Percentiles rank a stretch among this genome's conserved stretches.
phyloP scores from a whole-genome alignment of 768 basidiomycete species.

The Cytidiella melzeri region DNA sequence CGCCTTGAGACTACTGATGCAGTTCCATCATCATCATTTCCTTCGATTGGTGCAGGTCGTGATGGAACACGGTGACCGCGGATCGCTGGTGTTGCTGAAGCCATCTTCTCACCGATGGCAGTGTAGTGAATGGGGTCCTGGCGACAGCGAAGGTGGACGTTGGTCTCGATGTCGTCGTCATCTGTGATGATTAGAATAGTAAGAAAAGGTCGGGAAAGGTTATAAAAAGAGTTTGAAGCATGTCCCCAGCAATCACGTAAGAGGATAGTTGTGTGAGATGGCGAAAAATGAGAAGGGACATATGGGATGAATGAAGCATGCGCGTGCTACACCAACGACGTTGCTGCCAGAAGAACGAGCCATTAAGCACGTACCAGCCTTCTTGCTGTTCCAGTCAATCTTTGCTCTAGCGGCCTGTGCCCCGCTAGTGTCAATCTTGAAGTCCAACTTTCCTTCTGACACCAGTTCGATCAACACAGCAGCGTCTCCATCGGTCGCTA shows the following conservation, averaged over 20 bases:
- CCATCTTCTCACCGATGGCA: not conserved
- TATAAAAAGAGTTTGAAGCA: no score
- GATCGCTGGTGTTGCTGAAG: not conserved
- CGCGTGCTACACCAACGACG: no score
- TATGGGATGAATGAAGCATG: no score
- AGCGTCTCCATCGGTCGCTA: slow-evolving; percentile 76
- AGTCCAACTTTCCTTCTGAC: slow-evolving; percentile 78
- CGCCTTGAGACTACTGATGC: not conserved
- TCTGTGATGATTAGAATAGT: no score
- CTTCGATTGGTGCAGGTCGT: not conserved
- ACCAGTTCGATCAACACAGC: slow-evolving; percentile 73
- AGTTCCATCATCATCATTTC: not conserved
- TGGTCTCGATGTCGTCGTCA: slow-evolving; percentile 79
- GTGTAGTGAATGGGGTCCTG: not conserved
- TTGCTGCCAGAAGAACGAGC: no score
- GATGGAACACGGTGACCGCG: not conserved
- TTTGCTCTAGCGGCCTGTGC: slow-evolving; percentile 47
- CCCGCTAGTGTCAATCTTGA: slow-evolving; percentile 61
- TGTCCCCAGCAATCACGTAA: no score
- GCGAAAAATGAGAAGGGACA: no score
- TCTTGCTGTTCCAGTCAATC: slow-evolving; percentile 85
- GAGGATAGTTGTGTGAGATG: no score
- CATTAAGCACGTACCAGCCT: slow-evolving; percentile 55
- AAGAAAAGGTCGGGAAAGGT: no score
- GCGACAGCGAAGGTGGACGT: slow-evolving; percentile 40